These are phyloP conservation scores for Ascochyta fabae DNA, from an alignment of 2,329 filamentous ascomycete genomes.

Conservation along the genomic window DNA sequence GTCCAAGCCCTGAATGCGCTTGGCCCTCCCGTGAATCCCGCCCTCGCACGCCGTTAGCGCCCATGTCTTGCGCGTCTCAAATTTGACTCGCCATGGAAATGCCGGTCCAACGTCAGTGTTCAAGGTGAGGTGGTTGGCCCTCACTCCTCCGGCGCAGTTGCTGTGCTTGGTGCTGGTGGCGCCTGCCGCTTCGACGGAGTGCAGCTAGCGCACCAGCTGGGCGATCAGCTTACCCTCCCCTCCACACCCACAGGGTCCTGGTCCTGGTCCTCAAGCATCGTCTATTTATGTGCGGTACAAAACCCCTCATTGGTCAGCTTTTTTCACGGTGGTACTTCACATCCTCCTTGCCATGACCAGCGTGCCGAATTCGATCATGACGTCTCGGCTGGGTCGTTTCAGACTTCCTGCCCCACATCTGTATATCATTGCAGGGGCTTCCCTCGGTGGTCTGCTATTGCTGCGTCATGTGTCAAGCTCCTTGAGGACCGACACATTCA, in stretches of 20 bases:
- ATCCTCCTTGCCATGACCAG: conserved; percentile 20
- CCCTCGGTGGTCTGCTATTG: conserved; percentile 35
- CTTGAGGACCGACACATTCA: conserved; percentile 21
- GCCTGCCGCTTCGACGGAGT: conserved; percentile 6
- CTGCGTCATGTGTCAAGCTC: conserved; percentile 30
- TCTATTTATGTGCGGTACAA: conserved; percentile 27
- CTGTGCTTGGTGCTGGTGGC: conserved; percentile 7
- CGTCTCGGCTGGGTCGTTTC: conserved; percentile 22
- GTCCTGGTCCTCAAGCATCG: not conserved
- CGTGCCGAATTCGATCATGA: conserved; percentile 16
- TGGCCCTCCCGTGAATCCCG: conserved; percentile 16
- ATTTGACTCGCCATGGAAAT: conserved; percentile 8
- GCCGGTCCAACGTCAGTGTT: not conserved
- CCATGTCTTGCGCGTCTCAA: conserved; percentile 12
- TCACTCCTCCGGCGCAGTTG: not conserved
- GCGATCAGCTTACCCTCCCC: conserved; percentile 12
- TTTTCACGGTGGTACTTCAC: conserved; percentile 5
- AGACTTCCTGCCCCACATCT: conserved; percentile 26
- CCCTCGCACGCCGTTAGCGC: conserved; percentile 13
- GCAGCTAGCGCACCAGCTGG: conserved; percentile 12
- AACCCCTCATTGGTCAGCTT: conserved; percentile 26
- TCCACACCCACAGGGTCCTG: conserved; percentile 6
- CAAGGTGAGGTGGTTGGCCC: not conserved
- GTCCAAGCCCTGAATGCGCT: conserved; percentile 14
- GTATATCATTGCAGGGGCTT: conserved; percentile 33